These are phyloP conservation scores for Stipa capillata DNA, from an alignment of 176 grass and related monocot genomes.

Conservation along the genomic window DNA sequence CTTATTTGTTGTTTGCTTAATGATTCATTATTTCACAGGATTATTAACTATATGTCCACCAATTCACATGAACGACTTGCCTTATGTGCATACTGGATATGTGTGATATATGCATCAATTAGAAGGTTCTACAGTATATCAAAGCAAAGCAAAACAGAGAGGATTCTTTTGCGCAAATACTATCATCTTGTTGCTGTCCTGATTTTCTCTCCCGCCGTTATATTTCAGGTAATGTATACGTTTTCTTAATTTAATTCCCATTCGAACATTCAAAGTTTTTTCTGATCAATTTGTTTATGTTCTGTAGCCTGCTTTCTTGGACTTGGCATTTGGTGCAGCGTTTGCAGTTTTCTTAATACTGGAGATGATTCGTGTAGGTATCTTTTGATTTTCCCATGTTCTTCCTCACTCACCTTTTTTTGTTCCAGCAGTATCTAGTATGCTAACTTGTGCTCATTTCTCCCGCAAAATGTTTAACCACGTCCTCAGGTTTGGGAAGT, in stretches of 20 bases:
- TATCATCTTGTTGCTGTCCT: constrained; percentile 92
- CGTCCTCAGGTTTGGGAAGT: constrained; percentile 70
- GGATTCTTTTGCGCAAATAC: constrained; percentile 90
- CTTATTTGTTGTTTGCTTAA: neutral
- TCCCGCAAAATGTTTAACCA: constrained; percentile 7
- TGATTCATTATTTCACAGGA: constrained; percentile 49
- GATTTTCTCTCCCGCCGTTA: constrained; percentile 85
- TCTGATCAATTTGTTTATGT: constrained; percentile 1
- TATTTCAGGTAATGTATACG: constrained; percentile 60
- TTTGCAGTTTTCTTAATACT: constrained; percentile 88
- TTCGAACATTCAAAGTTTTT: constrained; percentile 2
- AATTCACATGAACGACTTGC: constrained; percentile 50
- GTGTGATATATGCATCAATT: constrained; percentile 68
- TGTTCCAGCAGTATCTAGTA: neutral
- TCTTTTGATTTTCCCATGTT: neutral
- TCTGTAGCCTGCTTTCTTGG: constrained; percentile 87
- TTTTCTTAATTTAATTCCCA: neutral
- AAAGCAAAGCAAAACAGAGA: constrained; percentile 73
- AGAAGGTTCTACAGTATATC: constrained; percentile 82
- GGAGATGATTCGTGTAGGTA: constrained; percentile 87
- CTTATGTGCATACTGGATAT: constrained; percentile 89
- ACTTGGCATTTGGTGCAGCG: constrained; percentile 96
- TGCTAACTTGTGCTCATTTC: constrained; percentile 10
- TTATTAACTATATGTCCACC: constrained; percentile 69
- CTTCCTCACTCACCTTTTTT: neutral